phyloP scores from a whole-genome alignment of 352 stramenopile genomes.

The Pythium phragmiticola region DNA sequence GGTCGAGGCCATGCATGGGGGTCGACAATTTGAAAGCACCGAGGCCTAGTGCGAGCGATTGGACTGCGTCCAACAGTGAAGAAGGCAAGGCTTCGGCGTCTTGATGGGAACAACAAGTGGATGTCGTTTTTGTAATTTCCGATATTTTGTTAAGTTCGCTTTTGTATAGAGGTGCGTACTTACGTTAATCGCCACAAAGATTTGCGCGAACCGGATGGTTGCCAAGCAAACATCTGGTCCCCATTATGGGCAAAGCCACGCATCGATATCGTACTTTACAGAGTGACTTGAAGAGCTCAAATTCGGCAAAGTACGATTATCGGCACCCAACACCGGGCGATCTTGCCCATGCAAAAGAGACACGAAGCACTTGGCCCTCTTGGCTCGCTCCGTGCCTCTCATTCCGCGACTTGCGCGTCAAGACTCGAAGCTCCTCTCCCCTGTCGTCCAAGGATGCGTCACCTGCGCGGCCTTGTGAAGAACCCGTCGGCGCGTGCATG shows the following conservation, averaged over 20 bases:
- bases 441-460: slow-evolving; percentile 9
- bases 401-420: slow-evolving; percentile 10
- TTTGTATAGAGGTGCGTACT: not conserved
- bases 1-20: no score
- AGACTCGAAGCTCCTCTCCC: not conserved
- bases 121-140: no score
- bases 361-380: slow-evolving; percentile 8
- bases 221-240: not conserved
- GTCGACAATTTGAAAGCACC: no score
- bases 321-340: not conserved
- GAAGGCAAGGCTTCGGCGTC: no score
- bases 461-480: slow-evolving; percentile 13
- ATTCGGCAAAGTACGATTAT: not conserved
- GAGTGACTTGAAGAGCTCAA: not conserved
- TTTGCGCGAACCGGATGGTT: not conserved
- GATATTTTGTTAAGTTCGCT: no score
- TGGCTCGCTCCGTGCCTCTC: not conserved
- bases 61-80: no score
- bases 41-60: no score
- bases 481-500: slow-evolving; percentile 29
- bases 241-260: not conserved
- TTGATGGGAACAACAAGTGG: no score
- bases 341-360: slow-evolving; percentile 11
- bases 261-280: not conserved
- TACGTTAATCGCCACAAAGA: not conserved